phyloP scores from a whole-genome alignment of 495 filamentous ascomycete genomes.

The Podospora sp. region DNA sequence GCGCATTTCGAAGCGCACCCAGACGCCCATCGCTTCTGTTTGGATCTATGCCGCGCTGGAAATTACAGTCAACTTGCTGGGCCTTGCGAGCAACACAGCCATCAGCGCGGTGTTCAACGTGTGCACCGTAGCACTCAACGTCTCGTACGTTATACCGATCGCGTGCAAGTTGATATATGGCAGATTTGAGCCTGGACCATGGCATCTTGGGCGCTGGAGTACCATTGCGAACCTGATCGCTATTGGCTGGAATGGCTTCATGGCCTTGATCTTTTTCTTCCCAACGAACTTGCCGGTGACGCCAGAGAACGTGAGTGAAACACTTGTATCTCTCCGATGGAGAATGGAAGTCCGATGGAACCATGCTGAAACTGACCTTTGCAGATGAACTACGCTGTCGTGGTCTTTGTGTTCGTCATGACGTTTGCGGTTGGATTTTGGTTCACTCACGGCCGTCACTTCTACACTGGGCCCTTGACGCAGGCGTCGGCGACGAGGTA shows the following conservation, averaged over 20 bases:
- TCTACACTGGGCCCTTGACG: conserved; percentile 52
- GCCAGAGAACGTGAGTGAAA: conserved; percentile 39
- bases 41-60: conserved; percentile 61
- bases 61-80: conserved; percentile 64
- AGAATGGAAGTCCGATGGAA: conserved; percentile 16
- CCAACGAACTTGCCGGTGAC: conserved; percentile 59
- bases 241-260: conserved; percentile 62
- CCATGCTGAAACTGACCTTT: neutral
- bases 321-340: conserved; percentile 3
- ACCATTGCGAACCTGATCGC: conserved; percentile 55
- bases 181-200: conserved; percentile 61
- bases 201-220: conserved; percentile 57
- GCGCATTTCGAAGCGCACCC: conserved; percentile 54
- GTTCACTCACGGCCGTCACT: conserved; percentile 47
- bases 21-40: conserved; percentile 62
- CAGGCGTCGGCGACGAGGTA: neutral
- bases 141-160: conserved; percentile 64
- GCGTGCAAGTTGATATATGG: conserved; percentile 61
- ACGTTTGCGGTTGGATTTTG: conserved; percentile 48
- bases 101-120: conserved; percentile 66
- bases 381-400: conserved; percentile 45
- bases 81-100: conserved; percentile 62
- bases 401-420: conserved; percentile 48
- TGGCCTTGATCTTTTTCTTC: conserved; percentile 62
- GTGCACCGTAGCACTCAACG: conserved; percentile 64